A percentile compares a stretch with the other conserved stretches of the same genome.
These are phyloP conservation scores for Hydnum rufescens DNA, from an alignment of 768 basidiomycete species.

Conservation along the genomic window DNA sequence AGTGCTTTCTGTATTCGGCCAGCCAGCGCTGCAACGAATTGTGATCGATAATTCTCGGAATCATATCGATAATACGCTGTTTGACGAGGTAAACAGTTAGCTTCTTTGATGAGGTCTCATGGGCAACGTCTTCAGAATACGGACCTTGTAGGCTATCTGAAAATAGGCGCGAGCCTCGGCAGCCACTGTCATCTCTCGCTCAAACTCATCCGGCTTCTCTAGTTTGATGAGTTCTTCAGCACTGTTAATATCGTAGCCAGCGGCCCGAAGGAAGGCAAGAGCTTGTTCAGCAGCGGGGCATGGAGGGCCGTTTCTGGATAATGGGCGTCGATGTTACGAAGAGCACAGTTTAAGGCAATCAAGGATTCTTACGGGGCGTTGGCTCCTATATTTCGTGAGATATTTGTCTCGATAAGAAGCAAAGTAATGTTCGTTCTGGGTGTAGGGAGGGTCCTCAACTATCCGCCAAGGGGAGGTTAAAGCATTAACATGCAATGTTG, in stretches of 20 bases:
- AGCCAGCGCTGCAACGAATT: constrained; percentile 22
- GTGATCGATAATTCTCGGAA: constrained; percentile 32
- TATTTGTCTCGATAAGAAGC: constrained; percentile 19
- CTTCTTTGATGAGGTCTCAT: too few relatives aligned
- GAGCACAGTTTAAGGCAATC: too few relatives aligned
- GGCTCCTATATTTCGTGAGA: constrained; percentile 21
- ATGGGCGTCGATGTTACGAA: too few relatives aligned
- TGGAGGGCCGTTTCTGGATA: too few relatives aligned
- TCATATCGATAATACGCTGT: constrained; percentile 35
- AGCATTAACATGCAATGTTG: too few relatives aligned
- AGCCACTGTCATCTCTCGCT: constrained; percentile 31
- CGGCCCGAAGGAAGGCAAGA: too few relatives aligned
- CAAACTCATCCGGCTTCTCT: constrained; percentile 19
- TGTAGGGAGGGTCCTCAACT: constrained; percentile 21
- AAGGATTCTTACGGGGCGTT: constrained; percentile 13
- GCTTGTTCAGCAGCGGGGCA: too few relatives aligned
- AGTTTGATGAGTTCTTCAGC: too few relatives aligned
- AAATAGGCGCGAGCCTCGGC: constrained; percentile 37
- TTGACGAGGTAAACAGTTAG: too few relatives aligned
- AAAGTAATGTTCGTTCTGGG: constrained; percentile 26
- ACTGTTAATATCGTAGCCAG: too few relatives aligned
- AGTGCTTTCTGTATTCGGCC: constrained; percentile 20
- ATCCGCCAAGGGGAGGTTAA: too few relatives aligned
- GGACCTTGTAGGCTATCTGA: constrained; percentile 34
- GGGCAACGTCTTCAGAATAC: too few relatives aligned